Percentiles rank a stretch among this genome's conserved stretches.
phyloP scores from a whole-genome alignment of 2,329 filamentous ascomycete genomes.

The Phymatotrichopsis omnivora region DNA sequence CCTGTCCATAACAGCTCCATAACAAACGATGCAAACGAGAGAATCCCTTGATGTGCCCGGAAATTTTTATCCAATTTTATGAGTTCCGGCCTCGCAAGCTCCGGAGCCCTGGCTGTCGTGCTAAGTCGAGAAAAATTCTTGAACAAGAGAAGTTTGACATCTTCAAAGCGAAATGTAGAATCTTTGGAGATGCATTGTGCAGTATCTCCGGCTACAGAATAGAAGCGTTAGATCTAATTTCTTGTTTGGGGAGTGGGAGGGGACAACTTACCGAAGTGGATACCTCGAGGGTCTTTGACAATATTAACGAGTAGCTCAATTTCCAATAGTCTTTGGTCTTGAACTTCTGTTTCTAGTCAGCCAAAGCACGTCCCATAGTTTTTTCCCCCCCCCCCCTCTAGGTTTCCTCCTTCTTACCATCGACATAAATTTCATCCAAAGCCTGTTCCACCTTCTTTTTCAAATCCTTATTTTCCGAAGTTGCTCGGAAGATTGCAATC shows the following conservation, averaged over 20 bases:
- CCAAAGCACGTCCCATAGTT: constrained; percentile 13
- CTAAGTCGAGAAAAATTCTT: constrained; percentile 27
- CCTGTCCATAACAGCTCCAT: constrained; percentile 33
- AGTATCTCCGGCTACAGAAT: constrained; percentile 32
- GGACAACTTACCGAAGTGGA: constrained; percentile 29
- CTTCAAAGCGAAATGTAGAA: constrained; percentile 33
- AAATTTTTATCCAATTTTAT: constrained; percentile 34
- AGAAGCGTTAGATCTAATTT: not conserved
- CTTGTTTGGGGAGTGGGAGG: not conserved
- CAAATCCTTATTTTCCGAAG: constrained; percentile 17
- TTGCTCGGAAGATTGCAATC: constrained; percentile 24
- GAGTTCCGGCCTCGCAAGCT: constrained; percentile 22
- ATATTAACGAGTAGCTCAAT: constrained; percentile 30
- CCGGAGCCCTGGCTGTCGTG: not conserved
- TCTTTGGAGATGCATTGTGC: constrained; percentile 35
- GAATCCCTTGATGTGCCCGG: constrained; percentile 34
- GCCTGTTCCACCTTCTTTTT: constrained; percentile 10
- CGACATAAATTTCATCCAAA: constrained; percentile 32
- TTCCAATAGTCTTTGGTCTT: constrained; percentile 32
- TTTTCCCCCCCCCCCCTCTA: constrained; percentile 17
- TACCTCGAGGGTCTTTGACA: constrained; percentile 29
- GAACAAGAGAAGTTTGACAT: constrained; percentile 33
- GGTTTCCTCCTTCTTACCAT: constrained; percentile 20
- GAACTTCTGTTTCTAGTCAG: constrained; percentile 27
- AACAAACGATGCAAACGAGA: constrained; percentile 33